These are phyloP conservation scores for Exophiala calicioides DNA, from an alignment of 2,329 filamentous ascomycete species.

Conservation along the genomic window DNA sequence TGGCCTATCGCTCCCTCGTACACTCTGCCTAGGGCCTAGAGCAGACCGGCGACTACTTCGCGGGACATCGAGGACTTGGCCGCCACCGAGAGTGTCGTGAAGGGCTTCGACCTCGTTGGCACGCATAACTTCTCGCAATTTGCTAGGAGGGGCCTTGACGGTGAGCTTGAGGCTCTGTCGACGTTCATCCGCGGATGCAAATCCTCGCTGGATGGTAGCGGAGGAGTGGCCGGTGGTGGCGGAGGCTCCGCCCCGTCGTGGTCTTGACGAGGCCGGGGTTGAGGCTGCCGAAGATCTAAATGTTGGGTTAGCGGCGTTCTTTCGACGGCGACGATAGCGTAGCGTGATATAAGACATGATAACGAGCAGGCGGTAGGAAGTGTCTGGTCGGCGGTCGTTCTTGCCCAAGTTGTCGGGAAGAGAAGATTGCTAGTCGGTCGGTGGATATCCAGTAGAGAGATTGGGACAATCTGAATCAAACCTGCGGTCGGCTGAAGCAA, in stretches of 20 bases:
- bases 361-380: neutral
- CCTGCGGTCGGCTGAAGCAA: neutral
- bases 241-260: slow-evolving; percentile 38
- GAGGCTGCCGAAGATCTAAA: slow-evolving; percentile 22
- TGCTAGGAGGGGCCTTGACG: slow-evolving; percentile 53
- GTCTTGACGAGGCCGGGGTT: slow-evolving; percentile 36
- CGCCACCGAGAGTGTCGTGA: slow-evolving; percentile 48
- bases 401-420: neutral
- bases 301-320: slow-evolving; percentile 19
- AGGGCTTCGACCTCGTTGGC: slow-evolving; percentile 31
- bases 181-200: slow-evolving; percentile 33
- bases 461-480: too few relatives aligned
- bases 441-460: too few relatives aligned
- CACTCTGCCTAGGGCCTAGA: slow-evolving; percentile 30
- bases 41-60: slow-evolving; percentile 42
- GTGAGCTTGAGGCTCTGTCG: slow-evolving; percentile 49
- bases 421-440: neutral
- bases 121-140: slow-evolving; percentile 50
- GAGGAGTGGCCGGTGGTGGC: slow-evolving; percentile 17
- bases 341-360: slow-evolving; percentile 25
- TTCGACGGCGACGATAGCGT: slow-evolving; percentile 8
- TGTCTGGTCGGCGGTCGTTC: neutral
- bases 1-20: slow-evolving; percentile 45
- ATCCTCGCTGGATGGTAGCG: slow-evolving; percentile 22
- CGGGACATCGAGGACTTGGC: slow-evolving; percentile 48